Percentiles rank a stretch among this genome's conserved stretches.
Conservation (phyloP, 148 eudicot genomes). For the Chenopodium quinoa region DNA sequence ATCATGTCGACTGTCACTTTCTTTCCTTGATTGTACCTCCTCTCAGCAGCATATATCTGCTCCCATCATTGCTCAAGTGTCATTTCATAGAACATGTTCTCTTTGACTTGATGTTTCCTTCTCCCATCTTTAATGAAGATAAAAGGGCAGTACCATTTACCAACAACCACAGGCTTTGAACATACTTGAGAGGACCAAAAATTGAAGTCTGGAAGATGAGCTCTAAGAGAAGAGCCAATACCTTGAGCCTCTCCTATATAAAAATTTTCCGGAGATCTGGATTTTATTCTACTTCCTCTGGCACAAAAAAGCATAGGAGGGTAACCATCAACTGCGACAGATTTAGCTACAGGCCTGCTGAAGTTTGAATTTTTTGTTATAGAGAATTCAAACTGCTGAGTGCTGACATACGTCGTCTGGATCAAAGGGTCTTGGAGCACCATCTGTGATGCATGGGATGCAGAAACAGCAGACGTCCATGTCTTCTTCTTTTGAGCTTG, state of each 20-base stretch:
- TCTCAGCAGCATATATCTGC: constrained; percentile 11
- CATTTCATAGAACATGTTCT: constrained; percentile 27
- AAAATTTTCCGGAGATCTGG: constrained; percentile 30
- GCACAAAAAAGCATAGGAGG: constrained; percentile 48
- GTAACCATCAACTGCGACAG: constrained; percentile 44
- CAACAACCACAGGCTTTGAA: constrained; percentile 36
- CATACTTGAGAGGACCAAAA: constrained; percentile 21
- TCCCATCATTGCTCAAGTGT: constrained; percentile 32
- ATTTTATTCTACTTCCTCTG: constrained; percentile 23
- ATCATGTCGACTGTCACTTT: constrained; percentile 23
- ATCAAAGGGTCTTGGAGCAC: constrained; percentile 14
- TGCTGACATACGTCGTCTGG: constrained; percentile 46
- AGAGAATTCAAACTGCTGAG: constrained; percentile 52
- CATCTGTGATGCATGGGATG: constrained; percentile 13
- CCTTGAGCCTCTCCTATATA: constrained; percentile 39
- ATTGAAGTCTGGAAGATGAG: constrained; percentile 32
- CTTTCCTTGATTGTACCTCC: not conserved
- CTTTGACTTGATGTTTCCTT: constrained; percentile 18
- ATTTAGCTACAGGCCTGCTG: constrained; percentile 28
- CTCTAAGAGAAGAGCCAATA: constrained; percentile 27
- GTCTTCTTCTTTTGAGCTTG: constrained; percentile 30
- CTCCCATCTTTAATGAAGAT: constrained; percentile 46
- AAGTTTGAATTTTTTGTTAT: not conserved
- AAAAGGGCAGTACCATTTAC: constrained; percentile 73
- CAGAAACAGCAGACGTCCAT: constrained; percentile 7